phyloP scores from a whole-genome alignment of 352 stramenopile species.

The Thalassiosira livingstoniorum region DNA sequence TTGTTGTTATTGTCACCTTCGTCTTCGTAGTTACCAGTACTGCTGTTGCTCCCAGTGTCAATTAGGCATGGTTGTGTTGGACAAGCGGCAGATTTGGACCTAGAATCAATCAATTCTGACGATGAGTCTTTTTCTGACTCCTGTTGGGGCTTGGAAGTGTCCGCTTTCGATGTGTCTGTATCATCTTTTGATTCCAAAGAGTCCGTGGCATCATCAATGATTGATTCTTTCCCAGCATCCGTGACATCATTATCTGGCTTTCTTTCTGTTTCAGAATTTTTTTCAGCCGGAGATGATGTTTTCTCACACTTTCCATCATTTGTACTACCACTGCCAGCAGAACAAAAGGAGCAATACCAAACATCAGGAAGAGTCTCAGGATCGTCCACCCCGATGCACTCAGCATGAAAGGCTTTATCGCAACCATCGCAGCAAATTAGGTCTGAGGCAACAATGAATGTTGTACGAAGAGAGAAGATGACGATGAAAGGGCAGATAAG shows the following conservation, averaged over 20 bases:
- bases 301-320: not conserved
- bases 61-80: no score
- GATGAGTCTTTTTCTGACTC: no score
- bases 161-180: no score
- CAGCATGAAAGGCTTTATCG: constrained; percentile 8
- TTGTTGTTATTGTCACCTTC: no score
- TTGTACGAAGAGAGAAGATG: not conserved
- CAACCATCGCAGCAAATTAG: constrained; percentile 23
- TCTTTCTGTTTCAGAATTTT: not conserved
- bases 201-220: not conserved
- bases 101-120: no score
- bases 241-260: not conserved
- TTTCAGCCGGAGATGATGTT: not conserved
- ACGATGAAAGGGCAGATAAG: not conserved
- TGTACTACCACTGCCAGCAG: not conserved
- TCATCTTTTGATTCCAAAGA: no score
- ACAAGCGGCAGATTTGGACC: no score
- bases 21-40: no score
- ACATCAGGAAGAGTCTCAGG: constrained; percentile 7
- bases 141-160: no score
- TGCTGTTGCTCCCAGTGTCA: no score
- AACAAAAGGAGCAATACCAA: constrained; percentile 15
- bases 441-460: not conserved
- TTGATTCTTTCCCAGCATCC: not conserved
- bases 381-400: constrained; percentile 18